Conservation (phyloP, 129 eudicot genomes). For the Escallonia herrerae region DNA sequence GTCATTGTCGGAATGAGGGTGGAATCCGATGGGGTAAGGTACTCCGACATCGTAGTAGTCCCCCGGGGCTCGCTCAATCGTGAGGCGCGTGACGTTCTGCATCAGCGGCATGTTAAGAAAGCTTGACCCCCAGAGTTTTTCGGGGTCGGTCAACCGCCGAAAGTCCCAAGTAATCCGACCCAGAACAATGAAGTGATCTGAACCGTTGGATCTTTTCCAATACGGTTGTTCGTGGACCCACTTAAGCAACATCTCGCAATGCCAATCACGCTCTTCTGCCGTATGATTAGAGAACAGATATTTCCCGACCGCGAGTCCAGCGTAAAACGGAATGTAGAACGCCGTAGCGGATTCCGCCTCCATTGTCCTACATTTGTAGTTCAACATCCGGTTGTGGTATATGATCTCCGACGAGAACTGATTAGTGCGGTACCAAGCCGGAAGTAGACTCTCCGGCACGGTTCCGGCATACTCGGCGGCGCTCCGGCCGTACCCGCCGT, state of each 20-base stretch:
- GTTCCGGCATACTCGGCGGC: slow-evolving; percentile 44
- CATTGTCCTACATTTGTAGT: slow-evolving; percentile 42
- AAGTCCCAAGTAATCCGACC: slow-evolving; percentile 86
- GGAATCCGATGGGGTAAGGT: slow-evolving; percentile 98
- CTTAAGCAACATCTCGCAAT: slow-evolving; percentile 36
- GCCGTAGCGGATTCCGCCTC: slow-evolving; percentile 66
- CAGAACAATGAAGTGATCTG: slow-evolving; percentile 56
- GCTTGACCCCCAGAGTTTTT: slow-evolving; percentile 66
- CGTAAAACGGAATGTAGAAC: slow-evolving; percentile 76
- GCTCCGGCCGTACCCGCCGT: slow-evolving; percentile 48
- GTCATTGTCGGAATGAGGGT: slow-evolving; percentile 48
- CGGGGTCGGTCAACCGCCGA: slow-evolving; percentile 72
- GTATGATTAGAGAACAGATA: slow-evolving; percentile 42
- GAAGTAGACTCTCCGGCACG: slow-evolving; percentile 40
- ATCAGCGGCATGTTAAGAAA: slow-evolving; percentile 64
- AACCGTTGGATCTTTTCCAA: slow-evolving; percentile 61
- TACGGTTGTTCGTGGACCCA: slow-evolving; percentile 56
- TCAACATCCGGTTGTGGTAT: slow-evolving; percentile 44
- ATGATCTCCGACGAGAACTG: slow-evolving; percentile 53
- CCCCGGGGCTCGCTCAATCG: slow-evolving; percentile 57
- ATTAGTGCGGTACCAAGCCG: slow-evolving; percentile 62
- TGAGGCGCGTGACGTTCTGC: slow-evolving; percentile 65
- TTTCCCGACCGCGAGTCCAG: slow-evolving; percentile 72
- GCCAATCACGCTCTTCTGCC: slow-evolving; percentile 39
- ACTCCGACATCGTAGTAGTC: slow-evolving; percentile 65